These are phyloP conservation scores for Selaginella tamariscina DNA, from an alignment of 75 land plant species.

Conservation along the genomic window DNA sequence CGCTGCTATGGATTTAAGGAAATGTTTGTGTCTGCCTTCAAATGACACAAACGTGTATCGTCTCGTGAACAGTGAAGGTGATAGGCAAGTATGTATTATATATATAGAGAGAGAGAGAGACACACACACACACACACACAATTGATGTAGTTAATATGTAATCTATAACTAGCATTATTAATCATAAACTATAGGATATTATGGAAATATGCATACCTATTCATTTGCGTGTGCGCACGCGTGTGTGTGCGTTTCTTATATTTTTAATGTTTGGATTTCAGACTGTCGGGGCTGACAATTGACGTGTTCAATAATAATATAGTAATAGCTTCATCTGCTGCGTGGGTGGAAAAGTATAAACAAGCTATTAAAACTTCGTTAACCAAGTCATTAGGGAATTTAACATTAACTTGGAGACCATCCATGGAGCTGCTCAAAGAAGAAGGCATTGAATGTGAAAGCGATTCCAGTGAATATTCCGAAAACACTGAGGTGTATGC, in stretches of 20 bases:
- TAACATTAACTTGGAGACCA: constrained; percentile 63
- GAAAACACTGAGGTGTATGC: too few relatives aligned
- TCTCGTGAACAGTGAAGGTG: constrained; percentile 95
- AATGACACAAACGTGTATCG: constrained; percentile 65
- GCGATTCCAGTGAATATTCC: not conserved
- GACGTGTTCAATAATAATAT: constrained; percentile 73
- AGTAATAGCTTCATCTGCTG: constrained; percentile 91
- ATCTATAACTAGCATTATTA: too few relatives aligned
- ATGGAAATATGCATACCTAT: not conserved
- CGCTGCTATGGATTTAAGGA: constrained; percentile 53
- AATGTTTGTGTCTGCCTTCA: constrained; percentile 56
- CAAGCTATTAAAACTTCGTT: constrained; percentile 40
- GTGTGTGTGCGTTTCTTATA: not conserved
- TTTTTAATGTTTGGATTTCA: constrained; percentile 20
- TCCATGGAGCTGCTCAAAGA: constrained; percentile 81
- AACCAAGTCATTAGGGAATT: constrained; percentile 24
- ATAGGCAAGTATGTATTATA: constrained; percentile 43
- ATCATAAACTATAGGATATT: constrained; percentile 12
- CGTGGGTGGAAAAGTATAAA: constrained; percentile 92
- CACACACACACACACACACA: too few relatives aligned
- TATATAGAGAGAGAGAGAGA: too few relatives aligned
- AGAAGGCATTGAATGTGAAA: constrained; percentile 49
- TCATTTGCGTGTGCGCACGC: not conserved
- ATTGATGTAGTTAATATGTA: too few relatives aligned
- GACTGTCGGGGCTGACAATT: constrained; percentile 87